Evolutionary conservation across 352 stramenopile genomes (phyloP), one percentile per base, ranked within the genome.

Genomic region (Globisporangium middletonii): DNA sequence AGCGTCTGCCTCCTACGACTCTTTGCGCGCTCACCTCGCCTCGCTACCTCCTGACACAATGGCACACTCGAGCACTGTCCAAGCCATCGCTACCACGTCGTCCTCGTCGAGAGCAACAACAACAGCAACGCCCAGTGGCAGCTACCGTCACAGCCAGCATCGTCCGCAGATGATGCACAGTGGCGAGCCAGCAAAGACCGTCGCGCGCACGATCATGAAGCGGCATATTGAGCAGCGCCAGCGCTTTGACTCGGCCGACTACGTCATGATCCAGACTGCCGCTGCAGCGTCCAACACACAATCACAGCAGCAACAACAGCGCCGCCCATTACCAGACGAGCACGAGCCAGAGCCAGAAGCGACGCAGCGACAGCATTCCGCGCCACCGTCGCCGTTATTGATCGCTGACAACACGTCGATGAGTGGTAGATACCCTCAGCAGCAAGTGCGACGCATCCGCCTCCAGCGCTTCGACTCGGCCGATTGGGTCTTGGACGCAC

Each of bases 201-300:
- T 77, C n/a, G 74, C 74, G 27, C 71, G 43, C 28, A 67, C 63
- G 19, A 73, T 88, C 52, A 64, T 89, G 52, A 73, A 81, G 56
- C 79, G 79, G 6, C 77, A 78, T 50, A 49, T 55, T 11, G 62
- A 70, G 44, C 65, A 81, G 44, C 79, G 79, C 43, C 77, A 89
- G 65, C 80, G 80, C 33, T 90, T 90, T 56, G 80, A 90, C 58
- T 90, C 80, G 53, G 80, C 80, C 8, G 80, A 90, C 57, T 86
- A 82, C 57, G 75, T 69, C 33, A 79, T 90, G 63, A 59, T 66
- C n/a, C 58, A 69, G 11, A 63, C 58, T 11, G 42, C 64, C 18
- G 48, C 27, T 4, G 48, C 38, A 2, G 30, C 27, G 0, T 23
- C 23, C 23, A 23, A 23, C 23, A 23, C 23, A 23, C 23, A 23